Evolutionary conservation across 768 basidiomycete species (phyloP).

Genomic region (Lactarius hatsudake): DNA sequence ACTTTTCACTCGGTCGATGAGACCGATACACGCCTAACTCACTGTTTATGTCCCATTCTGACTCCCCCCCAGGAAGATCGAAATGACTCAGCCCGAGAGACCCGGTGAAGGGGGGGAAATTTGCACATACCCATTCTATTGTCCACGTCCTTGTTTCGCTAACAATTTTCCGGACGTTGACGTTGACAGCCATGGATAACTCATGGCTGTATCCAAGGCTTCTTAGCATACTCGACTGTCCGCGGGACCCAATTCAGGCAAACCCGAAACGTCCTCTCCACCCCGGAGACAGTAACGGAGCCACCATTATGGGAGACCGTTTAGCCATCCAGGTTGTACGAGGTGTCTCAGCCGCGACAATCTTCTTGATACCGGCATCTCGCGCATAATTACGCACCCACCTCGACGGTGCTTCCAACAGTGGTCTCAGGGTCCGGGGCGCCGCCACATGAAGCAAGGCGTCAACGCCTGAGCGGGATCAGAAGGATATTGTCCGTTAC

Average conservation of each 20-base stretch:
- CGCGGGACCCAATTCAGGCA: not conserved
- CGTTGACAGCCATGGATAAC: not conserved
- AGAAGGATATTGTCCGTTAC: not conserved
- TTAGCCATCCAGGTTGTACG: not conserved
- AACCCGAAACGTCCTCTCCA: not conserved
- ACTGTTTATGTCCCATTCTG: not conserved
- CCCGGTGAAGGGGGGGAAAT: not conserved
- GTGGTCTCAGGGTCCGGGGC: not conserved
- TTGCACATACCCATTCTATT: not conserved
- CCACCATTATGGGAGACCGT: constrained; percentile 6
- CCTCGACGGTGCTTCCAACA: constrained; percentile 1
- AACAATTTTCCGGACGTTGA: constrained; percentile 5
- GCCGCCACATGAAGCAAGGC: constrained; percentile 10
- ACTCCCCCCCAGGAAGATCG: not conserved
- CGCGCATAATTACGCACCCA: not conserved
- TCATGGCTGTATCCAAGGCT: not conserved
- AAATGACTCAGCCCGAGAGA: not conserved
- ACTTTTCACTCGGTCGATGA: not conserved
- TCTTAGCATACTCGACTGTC: not conserved
- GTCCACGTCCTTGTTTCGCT: constrained; percentile 8
- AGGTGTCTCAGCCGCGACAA: constrained; percentile 4
- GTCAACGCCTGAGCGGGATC: not conserved
- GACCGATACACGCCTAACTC: not conserved
- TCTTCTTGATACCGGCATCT: not conserved
- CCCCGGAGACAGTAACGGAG: not conserved